phyloP scores from a whole-genome alignment of 2,329 filamentous ascomycete genomes.

The Apiospora saccharicola region DNA sequence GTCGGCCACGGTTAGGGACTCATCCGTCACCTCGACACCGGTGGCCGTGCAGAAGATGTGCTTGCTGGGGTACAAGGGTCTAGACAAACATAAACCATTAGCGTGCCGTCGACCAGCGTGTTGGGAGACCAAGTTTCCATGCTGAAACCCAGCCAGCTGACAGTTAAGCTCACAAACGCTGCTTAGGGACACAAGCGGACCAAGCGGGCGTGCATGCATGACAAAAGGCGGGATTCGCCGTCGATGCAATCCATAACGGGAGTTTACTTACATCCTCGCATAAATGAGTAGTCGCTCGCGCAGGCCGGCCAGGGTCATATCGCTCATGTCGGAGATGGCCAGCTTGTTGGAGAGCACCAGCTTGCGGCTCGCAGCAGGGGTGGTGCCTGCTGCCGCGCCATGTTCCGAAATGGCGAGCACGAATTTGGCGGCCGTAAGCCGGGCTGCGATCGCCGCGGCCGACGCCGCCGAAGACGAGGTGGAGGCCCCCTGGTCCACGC shows the following conservation, averaged over 20 bases:
- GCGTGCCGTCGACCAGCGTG: neutral
- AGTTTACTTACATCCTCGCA: slow-evolving; percentile 4
- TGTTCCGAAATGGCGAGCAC: slow-evolving; percentile 8
- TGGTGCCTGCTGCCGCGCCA: neutral
- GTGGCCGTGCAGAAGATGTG: slow-evolving; percentile 23
- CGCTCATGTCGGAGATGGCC: slow-evolving; percentile 18
- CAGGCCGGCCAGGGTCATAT: slow-evolving; percentile 16
- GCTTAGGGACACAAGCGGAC: too few species aligned
- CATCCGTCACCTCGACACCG: slow-evolving; percentile 9
- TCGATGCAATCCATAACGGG: too few species aligned
- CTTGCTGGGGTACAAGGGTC: neutral
- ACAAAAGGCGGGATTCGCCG: too few species aligned
- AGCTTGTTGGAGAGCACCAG: slow-evolving; percentile 24
- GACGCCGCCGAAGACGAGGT: neutral
- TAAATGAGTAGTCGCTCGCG: slow-evolving; percentile 15
- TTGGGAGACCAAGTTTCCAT: too few species aligned
- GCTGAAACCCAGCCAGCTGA: too few species aligned
- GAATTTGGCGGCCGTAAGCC: slow-evolving; percentile 5
- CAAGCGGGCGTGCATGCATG: too few species aligned
- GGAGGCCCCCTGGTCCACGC: neutral
- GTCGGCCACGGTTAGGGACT: slow-evolving; percentile 8
- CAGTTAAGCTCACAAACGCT: too few species aligned
- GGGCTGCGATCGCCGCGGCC: neutral
- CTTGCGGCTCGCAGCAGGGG: neutral
- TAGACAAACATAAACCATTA: neutral